Evolutionary conservation across 164 flowering plant genomes (phyloP).

Genomic region (Piper longum): DNA sequence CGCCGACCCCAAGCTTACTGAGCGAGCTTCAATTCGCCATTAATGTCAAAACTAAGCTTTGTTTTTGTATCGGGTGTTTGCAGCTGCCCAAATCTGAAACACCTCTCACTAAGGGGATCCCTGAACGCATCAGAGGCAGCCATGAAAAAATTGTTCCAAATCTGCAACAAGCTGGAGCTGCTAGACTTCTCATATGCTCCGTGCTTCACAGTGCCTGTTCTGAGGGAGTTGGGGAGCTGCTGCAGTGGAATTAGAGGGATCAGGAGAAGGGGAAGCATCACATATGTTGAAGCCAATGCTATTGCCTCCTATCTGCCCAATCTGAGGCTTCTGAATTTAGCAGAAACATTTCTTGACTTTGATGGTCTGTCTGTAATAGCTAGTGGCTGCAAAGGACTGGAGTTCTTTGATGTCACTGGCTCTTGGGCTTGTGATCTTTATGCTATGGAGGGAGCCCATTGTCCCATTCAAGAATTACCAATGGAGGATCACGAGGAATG

Average conservation of each 20-base stretch:
- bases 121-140: conserved; percentile 7
- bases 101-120: conserved; percentile 12
- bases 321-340: conserved; percentile 3
- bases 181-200: conserved; percentile 9
- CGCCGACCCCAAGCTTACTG: too few species aligned
- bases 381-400: conserved; percentile 1
- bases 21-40: neutral
- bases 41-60: too few species aligned
- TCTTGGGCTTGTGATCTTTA: neutral
- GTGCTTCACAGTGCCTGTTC: conserved; percentile 2
- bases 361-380: conserved; percentile 2
- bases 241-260: conserved; percentile 12
- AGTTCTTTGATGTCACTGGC: conserved; percentile 2
- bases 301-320: neutral
- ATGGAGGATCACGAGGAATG: neutral
- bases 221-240: conserved; percentile 9
- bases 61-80: neutral
- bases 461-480: neutral
- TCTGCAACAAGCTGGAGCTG: conserved; percentile 9
- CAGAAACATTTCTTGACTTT: neutral
- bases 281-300: conserved; percentile 1
- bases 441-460: neutral
- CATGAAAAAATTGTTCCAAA: conserved; percentile 2
- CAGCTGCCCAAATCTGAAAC: conserved; percentile 13
- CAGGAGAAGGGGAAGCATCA: conserved; percentile 4